A percentile compares a stretch with the other conserved stretches of the same genome.
These are phyloP conservation scores for Trypanosoma grayi DNA, from an alignment of 208 protist species.

Conservation along the genomic window DNA sequence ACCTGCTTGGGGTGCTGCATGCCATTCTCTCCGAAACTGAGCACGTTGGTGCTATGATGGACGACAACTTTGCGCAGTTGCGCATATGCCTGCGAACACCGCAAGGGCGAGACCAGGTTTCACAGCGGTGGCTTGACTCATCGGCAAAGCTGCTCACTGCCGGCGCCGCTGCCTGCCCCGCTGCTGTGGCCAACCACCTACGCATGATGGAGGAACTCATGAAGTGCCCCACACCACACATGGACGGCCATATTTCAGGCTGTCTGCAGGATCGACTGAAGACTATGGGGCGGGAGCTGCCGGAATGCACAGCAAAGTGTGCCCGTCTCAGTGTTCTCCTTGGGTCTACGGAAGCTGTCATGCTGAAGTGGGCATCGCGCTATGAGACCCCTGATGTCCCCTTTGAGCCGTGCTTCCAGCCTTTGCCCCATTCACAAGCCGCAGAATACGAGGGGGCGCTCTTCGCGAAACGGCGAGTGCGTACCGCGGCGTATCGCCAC, in stretches of 20 bases:
- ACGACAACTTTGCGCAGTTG: constrained; percentile 7
- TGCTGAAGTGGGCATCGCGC: constrained; percentile 22
- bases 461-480: constrained; percentile 4
- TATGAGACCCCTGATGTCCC: constrained; percentile 16
- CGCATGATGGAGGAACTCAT: constrained; percentile 26
- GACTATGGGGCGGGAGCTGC: constrained; percentile 1
- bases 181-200: constrained; percentile 14
- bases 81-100: constrained; percentile 13
- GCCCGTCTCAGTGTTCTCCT: constrained; percentile 14
- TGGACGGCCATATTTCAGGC: constrained; percentile 4
- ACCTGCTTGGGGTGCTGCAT: neutral
- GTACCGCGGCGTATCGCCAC: neutral
- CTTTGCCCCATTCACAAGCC: constrained; percentile 19
- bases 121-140: constrained; percentile 14
- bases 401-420: constrained; percentile 27
- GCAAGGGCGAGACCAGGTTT: constrained; percentile 22
- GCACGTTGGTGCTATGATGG: neutral
- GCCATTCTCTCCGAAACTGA: constrained; percentile 2
- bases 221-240: constrained; percentile 15
- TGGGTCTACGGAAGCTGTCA: constrained; percentile 5
- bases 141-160: neutral
- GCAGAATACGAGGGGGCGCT: constrained; percentile 16
- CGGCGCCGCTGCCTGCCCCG: neutral
- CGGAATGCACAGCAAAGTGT: constrained; percentile 10
- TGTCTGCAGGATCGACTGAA: constrained; percentile 13